phyloP scores from a whole-genome alignment of 2,329 filamentous ascomycete species.

The Neonectria hederae region DNA sequence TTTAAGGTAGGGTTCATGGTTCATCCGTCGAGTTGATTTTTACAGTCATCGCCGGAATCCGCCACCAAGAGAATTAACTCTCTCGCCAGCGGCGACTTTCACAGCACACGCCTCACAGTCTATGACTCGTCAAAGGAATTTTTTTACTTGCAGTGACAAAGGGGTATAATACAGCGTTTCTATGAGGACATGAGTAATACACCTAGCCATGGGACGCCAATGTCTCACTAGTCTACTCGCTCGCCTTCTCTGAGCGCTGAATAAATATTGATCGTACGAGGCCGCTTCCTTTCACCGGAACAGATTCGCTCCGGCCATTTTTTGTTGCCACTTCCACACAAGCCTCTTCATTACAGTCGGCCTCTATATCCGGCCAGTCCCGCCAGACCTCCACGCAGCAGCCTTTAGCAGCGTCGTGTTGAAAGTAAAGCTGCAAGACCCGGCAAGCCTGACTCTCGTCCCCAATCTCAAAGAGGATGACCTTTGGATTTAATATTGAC shows the following conservation, averaged over 20 bases:
- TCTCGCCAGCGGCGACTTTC: not conserved
- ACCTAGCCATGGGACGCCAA: not conserved
- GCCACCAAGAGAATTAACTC: slow-evolving; percentile 5
- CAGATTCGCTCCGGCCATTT: slow-evolving; percentile 22
- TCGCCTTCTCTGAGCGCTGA: not conserved
- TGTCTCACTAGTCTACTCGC: not conserved
- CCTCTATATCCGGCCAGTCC: slow-evolving; percentile 65
- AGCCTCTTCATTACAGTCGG: slow-evolving; percentile 41
- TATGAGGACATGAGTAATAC: not conserved
- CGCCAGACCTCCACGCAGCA: slow-evolving; percentile 74
- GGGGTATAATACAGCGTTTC: not conserved
- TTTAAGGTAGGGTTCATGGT: no score
- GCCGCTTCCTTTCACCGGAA: slow-evolving; percentile 58
- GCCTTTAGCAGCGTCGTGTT: slow-evolving; percentile 39
- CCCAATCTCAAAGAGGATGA: slow-evolving; percentile 76
- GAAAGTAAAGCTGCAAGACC: slow-evolving; percentile 62
- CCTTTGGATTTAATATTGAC: slow-evolving; percentile 56
- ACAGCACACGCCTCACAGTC: not conserved
- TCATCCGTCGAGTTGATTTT: not conserved
- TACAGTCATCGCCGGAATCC: not conserved
- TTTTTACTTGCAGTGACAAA: not conserved
- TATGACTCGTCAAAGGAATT: not conserved
- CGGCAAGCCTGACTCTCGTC: slow-evolving; percentile 73
- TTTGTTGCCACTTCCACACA: slow-evolving; percentile 36
- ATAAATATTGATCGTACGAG: slow-evolving; percentile 56